A percentile compares a stretch with the other conserved stretches of the same genome.
phyloP scores from a whole-genome alignment of 176 grass and related monocot genomes.

The Bolboschoenus planiculmis region DNA sequence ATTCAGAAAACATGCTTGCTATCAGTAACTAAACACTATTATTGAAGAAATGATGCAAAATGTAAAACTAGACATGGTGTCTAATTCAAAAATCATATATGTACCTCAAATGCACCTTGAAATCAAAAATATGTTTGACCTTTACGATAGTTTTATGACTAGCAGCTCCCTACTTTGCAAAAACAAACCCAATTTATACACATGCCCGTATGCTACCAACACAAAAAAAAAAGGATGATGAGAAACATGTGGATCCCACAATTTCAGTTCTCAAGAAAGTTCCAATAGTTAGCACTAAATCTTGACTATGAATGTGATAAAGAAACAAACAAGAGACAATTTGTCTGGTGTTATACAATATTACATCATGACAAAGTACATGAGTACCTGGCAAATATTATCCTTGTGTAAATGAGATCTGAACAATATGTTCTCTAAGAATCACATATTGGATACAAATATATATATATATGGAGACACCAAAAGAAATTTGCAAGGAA shows the following conservation, averaged over 20 bases:
- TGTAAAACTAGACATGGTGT: background rate
- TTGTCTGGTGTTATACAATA: conserved; percentile 24
- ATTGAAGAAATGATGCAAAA: background rate
- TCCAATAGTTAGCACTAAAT: background rate
- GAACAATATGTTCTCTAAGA: conserved; percentile 12
- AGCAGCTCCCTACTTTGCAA: background rate
- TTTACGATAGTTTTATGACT: background rate
- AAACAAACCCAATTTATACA: background rate
- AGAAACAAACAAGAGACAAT: conserved; percentile 3
- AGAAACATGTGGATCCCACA: background rate
- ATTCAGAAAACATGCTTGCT: background rate
- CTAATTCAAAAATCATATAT: background rate
- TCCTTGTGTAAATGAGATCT: conserved; percentile 28
- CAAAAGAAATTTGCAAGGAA: background rate
- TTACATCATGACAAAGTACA: conserved; percentile 26
- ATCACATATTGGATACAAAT: background rate
- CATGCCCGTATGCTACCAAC: background rate
- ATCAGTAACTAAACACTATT: background rate
- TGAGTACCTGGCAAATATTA: conserved; percentile 30
- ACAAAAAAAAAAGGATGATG: background rate
- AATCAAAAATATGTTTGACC: background rate
- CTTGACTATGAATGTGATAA: background rate
- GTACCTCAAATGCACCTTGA: background rate
- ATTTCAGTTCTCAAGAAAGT: conserved; percentile 3
- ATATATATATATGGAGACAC: background rate